phyloP scores from a whole-genome alignment of 768 basidiomycete species.

The Tricholomella constricta region DNA sequence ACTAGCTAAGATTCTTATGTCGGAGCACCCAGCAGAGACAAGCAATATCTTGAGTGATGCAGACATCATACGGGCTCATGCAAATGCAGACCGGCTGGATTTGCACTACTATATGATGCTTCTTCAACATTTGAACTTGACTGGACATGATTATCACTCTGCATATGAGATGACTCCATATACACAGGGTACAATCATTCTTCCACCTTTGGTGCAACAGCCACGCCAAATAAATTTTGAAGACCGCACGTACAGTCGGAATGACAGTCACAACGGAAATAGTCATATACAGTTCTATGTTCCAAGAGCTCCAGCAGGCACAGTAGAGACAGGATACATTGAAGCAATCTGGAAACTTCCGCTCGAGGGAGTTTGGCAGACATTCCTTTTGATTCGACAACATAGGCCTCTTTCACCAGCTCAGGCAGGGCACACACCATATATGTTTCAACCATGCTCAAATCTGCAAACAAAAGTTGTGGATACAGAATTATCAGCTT shows the following conservation, averaged over 20 bases:
- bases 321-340: neutral
- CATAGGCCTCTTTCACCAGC: neutral
- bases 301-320: neutral
- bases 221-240: neutral
- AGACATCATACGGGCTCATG: neutral
- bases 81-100: neutral
- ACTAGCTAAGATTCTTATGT: neutral
- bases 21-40: too few relatives aligned
- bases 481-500: neutral
- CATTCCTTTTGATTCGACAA: neutral
- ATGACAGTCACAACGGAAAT: conserved; percentile 4
- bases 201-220: neutral
- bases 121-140: neutral
- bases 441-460: neutral
- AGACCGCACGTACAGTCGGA: neutral
- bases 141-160: neutral
- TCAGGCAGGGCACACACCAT: neutral
- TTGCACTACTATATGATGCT: neutral
- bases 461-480: neutral
- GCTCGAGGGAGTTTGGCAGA: too few relatives aligned
- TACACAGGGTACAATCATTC: neutral
- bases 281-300: conserved; percentile 6
- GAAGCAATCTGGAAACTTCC: too few relatives aligned
- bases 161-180: neutral
- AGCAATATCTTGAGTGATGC: neutral